Percentiles rank a stretch among this genome's conserved stretches.
phyloP scores from a whole-genome alignment of 2,329 filamentous ascomycete genomes.

The Fusarium robinianum region DNA sequence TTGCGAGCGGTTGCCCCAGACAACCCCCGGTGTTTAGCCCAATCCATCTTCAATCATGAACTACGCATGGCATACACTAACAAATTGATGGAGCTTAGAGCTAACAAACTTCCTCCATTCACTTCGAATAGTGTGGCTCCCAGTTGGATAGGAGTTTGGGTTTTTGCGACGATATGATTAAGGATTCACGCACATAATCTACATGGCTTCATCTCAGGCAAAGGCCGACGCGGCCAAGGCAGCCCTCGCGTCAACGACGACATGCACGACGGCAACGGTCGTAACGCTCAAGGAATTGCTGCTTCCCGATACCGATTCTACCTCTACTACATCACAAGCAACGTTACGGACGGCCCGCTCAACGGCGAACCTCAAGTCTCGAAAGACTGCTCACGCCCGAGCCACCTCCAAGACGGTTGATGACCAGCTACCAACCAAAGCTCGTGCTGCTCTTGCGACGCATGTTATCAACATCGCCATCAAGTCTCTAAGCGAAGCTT shows the following conservation, averaged over 20 bases:
- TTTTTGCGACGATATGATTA: constrained; percentile 43
- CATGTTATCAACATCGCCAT: constrained; percentile 73
- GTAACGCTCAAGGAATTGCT: constrained; percentile 55
- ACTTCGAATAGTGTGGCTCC: constrained; percentile 31
- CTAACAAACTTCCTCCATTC: constrained; percentile 7
- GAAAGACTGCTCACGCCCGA: constrained; percentile 20
- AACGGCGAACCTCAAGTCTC: constrained; percentile 32
- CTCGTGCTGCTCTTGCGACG: constrained; percentile 70
- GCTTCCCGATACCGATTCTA: constrained; percentile 40
- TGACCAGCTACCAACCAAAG: constrained; percentile 46
- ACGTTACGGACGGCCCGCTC: constrained; percentile 38
- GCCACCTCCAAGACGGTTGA: constrained; percentile 20
- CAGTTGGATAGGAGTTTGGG: constrained; percentile 32
- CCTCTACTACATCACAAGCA: constrained; percentile 34
- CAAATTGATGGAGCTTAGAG: background rate
- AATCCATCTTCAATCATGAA: no score
- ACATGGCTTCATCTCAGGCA: constrained; percentile 51
- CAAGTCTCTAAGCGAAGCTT: constrained; percentile 69
- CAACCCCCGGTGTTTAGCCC: constrained; percentile 45
- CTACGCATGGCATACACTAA: no score
- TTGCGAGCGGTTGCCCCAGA: constrained; percentile 42
- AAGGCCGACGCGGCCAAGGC: constrained; percentile 57
- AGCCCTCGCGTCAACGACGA: constrained; percentile 57
- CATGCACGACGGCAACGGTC: constrained; percentile 56
- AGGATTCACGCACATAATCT: constrained; percentile 32